Evolutionary conservation across 257 asterid genomes (phyloP), one percentile per base, ranked within the genome.

Genomic region (Plantago ovata): DNA sequence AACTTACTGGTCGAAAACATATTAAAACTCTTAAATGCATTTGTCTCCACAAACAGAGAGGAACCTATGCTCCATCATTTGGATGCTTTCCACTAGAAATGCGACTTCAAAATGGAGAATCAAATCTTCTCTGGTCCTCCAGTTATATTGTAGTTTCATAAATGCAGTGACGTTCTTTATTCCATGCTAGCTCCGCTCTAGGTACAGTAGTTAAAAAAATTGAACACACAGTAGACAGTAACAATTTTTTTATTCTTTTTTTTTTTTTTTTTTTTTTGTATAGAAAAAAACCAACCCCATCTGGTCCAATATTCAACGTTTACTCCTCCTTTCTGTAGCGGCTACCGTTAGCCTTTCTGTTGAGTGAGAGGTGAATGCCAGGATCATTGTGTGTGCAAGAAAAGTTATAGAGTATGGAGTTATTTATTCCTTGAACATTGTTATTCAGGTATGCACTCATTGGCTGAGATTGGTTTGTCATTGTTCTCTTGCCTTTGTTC

Each of bases 341-440:
- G 46, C 50, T 40, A 12, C 59, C 62, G 48, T 43, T 41, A 7
- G 59, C 38, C 63, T 73, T 77, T 54, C 67, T 69, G 2, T 63
- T 61, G 53, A 84, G 58, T 1, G 82, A 67, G 36, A 87, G 50
- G 19, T 90, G 95, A 65, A 90, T 72, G 1, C 96, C 98, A 3
- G 98, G 96, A 45, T 81, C 81, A 38, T 84, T 72, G 55, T 82
- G 77, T n/a, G 56, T 68, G 49, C 57, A 52, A 14, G 43, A 16
- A 36, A 72, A 38, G 24, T 76, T 68, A 65, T 38, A 76, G 33
- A 87, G 61, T 48, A 90, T 77, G 40, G 96, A 90, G 16, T 87
- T 90, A 78, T 90, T 90, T 21, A 81, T 48, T 18, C 94, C 98
- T 75, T 90, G 98, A 15, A 84, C 83, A 23, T 90, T 90, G 81